Conservation (phyloP, 768 basidiomycete genomes). For the Podaxis pistillaris region DNA sequence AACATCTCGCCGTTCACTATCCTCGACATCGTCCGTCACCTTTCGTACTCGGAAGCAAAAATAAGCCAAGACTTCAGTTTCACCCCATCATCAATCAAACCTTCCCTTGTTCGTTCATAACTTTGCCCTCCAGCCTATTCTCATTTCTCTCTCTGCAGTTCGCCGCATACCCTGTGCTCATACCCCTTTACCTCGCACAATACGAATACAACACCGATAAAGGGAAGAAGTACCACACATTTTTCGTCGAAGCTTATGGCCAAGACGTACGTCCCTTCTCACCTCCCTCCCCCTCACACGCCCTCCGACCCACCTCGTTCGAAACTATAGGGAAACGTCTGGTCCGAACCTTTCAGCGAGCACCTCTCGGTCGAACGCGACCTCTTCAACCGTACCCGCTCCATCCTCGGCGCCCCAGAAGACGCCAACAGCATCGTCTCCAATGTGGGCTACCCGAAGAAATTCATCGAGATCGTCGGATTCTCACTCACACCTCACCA, state of each 20-base stretch:
- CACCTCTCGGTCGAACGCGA: not conserved
- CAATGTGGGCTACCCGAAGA: slow-evolving; percentile 8
- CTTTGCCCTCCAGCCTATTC: slow-evolving; percentile 8
- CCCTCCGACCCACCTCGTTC: not conserved
- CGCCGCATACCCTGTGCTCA: slow-evolving; percentile 58
- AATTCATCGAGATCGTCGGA: slow-evolving; percentile 16
- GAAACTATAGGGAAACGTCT: slow-evolving; percentile 11
- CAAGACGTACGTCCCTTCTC: slow-evolving; percentile 13
- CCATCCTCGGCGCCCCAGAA: not conserved
- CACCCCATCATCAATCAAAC: slow-evolving; percentile 41
- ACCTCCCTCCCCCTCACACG: not conserved
- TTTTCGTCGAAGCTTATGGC: slow-evolving; percentile 18
- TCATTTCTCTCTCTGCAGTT: slow-evolving; percentile 32
- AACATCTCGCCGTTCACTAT: slow-evolving; percentile 50
- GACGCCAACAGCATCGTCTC: slow-evolving; percentile 6
- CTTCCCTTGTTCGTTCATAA: slow-evolving; percentile 40
- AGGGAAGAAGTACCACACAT: slow-evolving; percentile 2
- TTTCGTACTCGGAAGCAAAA: slow-evolving; percentile 34
- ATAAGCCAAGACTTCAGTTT: slow-evolving; percentile 39
- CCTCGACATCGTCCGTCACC: slow-evolving; percentile 33
- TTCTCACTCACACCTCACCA: slow-evolving; percentile 20
- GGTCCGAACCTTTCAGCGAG: slow-evolving; percentile 9
- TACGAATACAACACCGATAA: slow-evolving; percentile 31
- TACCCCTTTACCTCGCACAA: slow-evolving; percentile 62
- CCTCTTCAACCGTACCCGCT: not conserved